Evolutionary conservation across 768 basidiomycete genomes (phyloP), one percentile per base, ranked within the genome.

Genomic region (Boletus sp.): DNA sequence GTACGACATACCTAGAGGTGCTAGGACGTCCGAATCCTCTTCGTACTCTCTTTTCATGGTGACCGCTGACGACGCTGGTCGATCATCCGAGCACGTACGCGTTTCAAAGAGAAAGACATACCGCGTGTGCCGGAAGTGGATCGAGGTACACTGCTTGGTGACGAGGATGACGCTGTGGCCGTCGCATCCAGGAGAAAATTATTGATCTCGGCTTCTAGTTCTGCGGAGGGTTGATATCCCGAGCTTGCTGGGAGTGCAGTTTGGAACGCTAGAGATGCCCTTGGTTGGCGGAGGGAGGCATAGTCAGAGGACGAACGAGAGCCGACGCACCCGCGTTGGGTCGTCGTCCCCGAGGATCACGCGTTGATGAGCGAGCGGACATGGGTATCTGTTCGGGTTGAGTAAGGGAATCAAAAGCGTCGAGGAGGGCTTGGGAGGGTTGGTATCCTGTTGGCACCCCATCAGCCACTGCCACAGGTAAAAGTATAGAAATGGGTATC

Each of bases 11-110:
- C 59, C 44, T n/a, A 37, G 29, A 38, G 37, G 40, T 4, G 35
- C 7, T 6, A 25, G 0, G 23, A 14, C 25, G 15, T 50, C n/a
- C 2, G 29, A 11, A 19, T 45, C 62, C 2, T 61, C 65, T 23
- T 61, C 62, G 0, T 45, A 44, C 37, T 58, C 64, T 19, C 59
- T 55, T 33, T 67, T 62, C 2, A 61, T 42, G 13, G 32, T 9
- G 2, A 17, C 21, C 40, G 4, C 25, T 5, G 34, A 17, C 7
- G 23, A 37, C 13, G 4, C n/a, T 2, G 10, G 13, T 34, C 35
- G 17, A 17, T n/a, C 25, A 35, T 27, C 25, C 25, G 5, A 34
- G 14, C 30, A 25, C 15, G 2, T 4, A 14, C 21, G 2, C 11
- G 10, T 14, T 11, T 39, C 2, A 8, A 29, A 33, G 8, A 21